Percentiles rank a stretch among this genome's conserved stretches.
phyloP scores from a whole-genome alignment of 2,329 filamentous ascomycete genomes.

The Cladosporium sp. region DNA sequence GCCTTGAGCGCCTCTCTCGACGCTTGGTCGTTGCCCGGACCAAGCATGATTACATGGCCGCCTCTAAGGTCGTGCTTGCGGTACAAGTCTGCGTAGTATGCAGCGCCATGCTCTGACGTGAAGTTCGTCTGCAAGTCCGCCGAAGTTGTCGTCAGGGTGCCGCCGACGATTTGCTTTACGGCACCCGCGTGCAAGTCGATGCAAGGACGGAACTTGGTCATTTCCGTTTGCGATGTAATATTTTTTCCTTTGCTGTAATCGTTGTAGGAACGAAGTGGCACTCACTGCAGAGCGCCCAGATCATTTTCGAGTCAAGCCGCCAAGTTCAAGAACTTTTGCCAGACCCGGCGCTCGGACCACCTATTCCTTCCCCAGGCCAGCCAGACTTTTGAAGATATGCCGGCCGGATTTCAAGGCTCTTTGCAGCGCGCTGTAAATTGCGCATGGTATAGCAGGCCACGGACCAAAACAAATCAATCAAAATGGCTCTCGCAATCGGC shows the following conservation, averaged over 20 bases:
- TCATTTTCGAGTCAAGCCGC: no score
- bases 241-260: not conserved
- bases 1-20: constrained; percentile 68
- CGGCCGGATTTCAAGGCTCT: no score
- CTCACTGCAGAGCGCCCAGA: no score
- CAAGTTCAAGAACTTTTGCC: no score
- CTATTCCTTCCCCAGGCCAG: no score
- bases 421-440: no score
- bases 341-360: no score
- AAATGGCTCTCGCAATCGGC: constrained; percentile 38
- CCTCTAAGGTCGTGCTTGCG: constrained; percentile 65
- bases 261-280: no score
- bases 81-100: constrained; percentile 78
- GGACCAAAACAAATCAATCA: constrained; percentile 6
- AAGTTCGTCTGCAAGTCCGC: constrained; percentile 75
- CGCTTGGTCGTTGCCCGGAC: constrained; percentile 75
- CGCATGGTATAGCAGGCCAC: not conserved
- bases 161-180: constrained; percentile 97
- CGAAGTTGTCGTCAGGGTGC: constrained; percentile 62
- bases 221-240: constrained; percentile 32
- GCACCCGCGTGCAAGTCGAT: constrained; percentile 97
- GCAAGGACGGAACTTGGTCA: constrained; percentile 93
- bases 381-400: no score
- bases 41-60: constrained; percentile 95
- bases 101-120: constrained; percentile 75